Base-by-base conservation (phyloP, 1,284 basidiomycete species). In the Fomitopsis schrenkii region DNA sequence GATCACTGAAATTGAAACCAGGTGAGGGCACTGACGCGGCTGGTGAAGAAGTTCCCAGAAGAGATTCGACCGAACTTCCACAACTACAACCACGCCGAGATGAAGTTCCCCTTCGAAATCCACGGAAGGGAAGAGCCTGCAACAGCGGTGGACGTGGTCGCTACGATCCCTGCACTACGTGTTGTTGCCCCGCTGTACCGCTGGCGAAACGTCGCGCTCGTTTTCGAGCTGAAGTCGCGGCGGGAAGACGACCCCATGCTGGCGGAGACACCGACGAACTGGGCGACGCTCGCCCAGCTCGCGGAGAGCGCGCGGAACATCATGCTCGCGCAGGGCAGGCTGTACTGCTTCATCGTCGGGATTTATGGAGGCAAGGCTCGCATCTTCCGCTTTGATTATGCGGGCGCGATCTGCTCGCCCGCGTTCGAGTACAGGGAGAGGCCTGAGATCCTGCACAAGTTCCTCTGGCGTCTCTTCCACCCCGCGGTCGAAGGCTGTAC, bases 291-390 rank as follows among this genome's bases (percentile, higher is more conserved):
- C 28, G 45, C 22, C 19, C 58, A 59, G 38, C 41, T 63, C 6
- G 59, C 57, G 2, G 59, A 56, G 44, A 62, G 48, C 35, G 64
- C 62, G 2, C 28, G 60, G 7, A 63, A 57, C 30, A 48, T 66
- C 5, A 14, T 66, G 36, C 38, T 62, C 2, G 57, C 64, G 0
- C 58, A 66, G 17, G 60, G 60, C 0, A 42, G 61, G 57, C 60
- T 66, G 36, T 58, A 42, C 17, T 36, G 57, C 1, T 63, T 62
- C 30, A 44, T 62, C 15, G 55, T 66, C n/a, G 64, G 64, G 1
- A 36, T 66, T 22, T 66, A 66, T 19, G 62, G 59, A n/a, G 41
- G 52, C 12, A 55, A 45, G 14, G 35, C 55, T 12, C 64, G 60
- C 4, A 33, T 66, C 38, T 48, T 36, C n/a, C 62, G 62, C 26